Evolutionary conservation across 2,329 filamentous ascomycete species (phyloP).

Genomic region (Talaromyces sp.): DNA sequence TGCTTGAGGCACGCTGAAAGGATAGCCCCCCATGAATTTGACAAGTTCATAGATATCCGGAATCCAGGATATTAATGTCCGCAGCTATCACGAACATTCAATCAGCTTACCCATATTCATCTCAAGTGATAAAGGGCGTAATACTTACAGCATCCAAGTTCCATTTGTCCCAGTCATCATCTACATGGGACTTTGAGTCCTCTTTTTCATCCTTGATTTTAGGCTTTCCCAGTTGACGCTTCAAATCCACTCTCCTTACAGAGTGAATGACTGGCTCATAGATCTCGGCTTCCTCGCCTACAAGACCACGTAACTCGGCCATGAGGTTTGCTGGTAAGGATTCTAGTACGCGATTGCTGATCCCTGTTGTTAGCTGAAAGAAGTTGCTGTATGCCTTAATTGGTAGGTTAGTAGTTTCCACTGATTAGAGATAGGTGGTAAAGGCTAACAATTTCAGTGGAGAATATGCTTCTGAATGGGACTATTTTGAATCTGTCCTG

Average conservation of each 20-base stretch:
- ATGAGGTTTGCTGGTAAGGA: background rate
- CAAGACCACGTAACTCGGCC: background rate
- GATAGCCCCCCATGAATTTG: background rate
- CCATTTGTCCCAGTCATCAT: background rate
- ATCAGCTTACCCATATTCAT: background rate
- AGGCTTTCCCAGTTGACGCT: background rate
- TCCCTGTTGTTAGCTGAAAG: background rate
- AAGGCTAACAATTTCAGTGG: background rate
- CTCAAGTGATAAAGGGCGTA: background rate
- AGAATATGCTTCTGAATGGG: slow-evolving; percentile 1
- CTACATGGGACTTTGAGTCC: background rate
- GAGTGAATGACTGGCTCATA: background rate
- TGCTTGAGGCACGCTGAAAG: background rate
- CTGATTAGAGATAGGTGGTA: background rate
- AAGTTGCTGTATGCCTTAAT: background rate
- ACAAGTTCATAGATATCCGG: background rate
- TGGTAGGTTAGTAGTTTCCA: background rate
- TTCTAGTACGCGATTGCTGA: background rate
- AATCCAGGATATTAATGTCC: background rate
- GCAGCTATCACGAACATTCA: background rate
- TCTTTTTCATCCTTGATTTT: background rate
- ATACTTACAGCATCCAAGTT: background rate
- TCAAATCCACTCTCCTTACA: background rate
- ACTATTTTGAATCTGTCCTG: background rate
- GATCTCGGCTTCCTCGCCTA: background rate